A percentile compares a stretch with the other conserved stretches of the same genome.
Conservation (phyloP, 768 basidiomycete species). For the Tylopilus sp. region DNA sequence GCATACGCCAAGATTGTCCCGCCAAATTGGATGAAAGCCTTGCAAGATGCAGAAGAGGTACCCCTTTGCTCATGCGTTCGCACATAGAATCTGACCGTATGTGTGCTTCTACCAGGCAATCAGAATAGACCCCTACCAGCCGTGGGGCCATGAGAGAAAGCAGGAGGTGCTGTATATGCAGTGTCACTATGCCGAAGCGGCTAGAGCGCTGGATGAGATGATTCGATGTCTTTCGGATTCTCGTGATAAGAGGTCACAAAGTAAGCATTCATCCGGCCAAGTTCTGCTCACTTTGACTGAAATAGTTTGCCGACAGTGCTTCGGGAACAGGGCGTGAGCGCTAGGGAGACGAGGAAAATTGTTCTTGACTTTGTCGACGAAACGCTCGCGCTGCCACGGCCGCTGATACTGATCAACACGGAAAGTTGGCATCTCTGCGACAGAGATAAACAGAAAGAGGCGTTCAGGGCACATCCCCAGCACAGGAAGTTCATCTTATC, state of each 20-base stretch:
- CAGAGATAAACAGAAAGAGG: slow-evolving; percentile 2
- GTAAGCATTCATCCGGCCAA: not conserved
- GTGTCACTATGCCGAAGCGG: slow-evolving; percentile 9
- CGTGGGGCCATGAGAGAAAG: slow-evolving; percentile 17
- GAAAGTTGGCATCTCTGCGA: slow-evolving; percentile 13
- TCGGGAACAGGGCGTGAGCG: slow-evolving; percentile 6
- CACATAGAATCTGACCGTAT: not conserved
- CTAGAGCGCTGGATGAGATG: slow-evolving; percentile 10
- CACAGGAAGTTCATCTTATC: slow-evolving; percentile 15
- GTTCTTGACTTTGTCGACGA: not conserved
- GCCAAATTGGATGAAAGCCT: slow-evolving; percentile 2
- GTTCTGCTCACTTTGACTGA: not conserved
- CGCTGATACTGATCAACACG: slow-evolving; percentile 15
- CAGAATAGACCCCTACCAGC: slow-evolving; percentile 8
- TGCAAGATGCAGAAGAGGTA: slow-evolving; percentile 18
- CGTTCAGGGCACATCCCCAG: slow-evolving; percentile 6
- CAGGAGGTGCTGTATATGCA: slow-evolving; percentile 5
- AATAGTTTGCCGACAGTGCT: not conserved
- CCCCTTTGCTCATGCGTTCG: not conserved
- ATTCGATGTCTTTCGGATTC: not conserved
- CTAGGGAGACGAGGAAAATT: not conserved
- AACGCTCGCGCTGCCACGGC: slow-evolving; percentile 1
- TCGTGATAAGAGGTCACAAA: not conserved
- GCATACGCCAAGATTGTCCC: not conserved
- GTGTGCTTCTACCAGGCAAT: slow-evolving; percentile 8